Percentiles rank a stretch among this genome's conserved stretches.
phyloP scores from a whole-genome alignment of 495 filamentous ascomycete species.

The Penicillium silybi region DNA sequence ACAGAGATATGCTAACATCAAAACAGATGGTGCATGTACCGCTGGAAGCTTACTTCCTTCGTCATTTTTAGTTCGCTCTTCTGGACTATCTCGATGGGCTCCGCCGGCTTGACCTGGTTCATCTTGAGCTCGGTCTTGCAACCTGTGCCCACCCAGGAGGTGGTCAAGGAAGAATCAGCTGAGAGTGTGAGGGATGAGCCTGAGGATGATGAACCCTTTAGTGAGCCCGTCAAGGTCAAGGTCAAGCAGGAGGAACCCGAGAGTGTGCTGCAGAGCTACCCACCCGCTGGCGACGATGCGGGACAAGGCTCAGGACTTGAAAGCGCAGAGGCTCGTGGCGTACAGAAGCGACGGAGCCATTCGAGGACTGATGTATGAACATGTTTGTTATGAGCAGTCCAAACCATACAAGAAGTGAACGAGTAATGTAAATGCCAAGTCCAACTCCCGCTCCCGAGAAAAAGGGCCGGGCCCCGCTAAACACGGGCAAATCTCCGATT shows the following conservation, averaged over 20 bases:
- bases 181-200: conserved; percentile 29
- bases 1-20: conserved; percentile 6
- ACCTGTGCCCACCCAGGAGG: conserved; percentile 12
- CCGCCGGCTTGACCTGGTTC: conserved; percentile 56
- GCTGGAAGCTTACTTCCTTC: conserved; percentile 66
- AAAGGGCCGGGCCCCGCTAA: conserved; percentile 8
- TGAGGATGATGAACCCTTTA: conserved; percentile 12
- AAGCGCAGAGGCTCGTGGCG: conserved; percentile 27
- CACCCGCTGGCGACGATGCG: conserved; percentile 7
- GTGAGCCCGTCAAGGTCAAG: conserved; percentile 8
- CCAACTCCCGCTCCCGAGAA: conserved; percentile 3
- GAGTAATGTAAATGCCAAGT: conserved; percentile 9
- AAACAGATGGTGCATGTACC: conserved; percentile 75
- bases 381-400: not conserved
- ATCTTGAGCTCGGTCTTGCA: conserved; percentile 38
- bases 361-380: conserved; percentile 11
- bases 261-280: conserved; percentile 18
- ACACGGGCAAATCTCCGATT: conserved; percentile 13
- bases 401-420: not conserved
- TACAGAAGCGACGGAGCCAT: conserved; percentile 37
- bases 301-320: conserved; percentile 34
- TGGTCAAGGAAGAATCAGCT: conserved; percentile 27
- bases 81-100: conserved; percentile 67
- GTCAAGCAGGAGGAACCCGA: conserved; percentile 24
- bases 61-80: conserved; percentile 63